phyloP scores from a whole-genome alignment of 495 filamentous ascomycete genomes.

The Aspergillus cavernicola region DNA sequence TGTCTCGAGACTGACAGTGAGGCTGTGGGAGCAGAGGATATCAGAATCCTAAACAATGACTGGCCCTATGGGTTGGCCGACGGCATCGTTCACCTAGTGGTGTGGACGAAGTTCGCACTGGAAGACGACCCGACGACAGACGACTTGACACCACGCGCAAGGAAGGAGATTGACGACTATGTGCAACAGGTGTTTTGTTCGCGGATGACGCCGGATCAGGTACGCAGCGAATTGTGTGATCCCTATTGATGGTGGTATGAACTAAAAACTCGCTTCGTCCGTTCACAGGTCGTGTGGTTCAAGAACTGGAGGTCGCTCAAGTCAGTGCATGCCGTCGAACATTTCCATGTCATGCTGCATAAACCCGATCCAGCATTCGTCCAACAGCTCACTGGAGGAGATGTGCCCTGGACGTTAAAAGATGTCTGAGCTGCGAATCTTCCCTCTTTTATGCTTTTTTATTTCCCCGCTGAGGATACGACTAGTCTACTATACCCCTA shows the following conservation, averaged over 20 bases:
- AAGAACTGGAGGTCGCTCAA: conserved; percentile 84
- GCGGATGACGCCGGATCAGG: conserved; percentile 43
- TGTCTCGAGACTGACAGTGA: conserved; percentile 1
- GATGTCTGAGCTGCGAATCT: conserved; percentile 14
- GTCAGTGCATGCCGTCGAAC: conserved; percentile 81
- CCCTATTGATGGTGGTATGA: not conserved
- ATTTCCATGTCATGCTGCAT: conserved; percentile 89
- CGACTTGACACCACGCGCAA: conserved; percentile 60
- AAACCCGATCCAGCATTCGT: conserved; percentile 68
- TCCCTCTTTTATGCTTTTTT: not conserved
- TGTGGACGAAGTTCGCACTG: conserved; percentile 88
- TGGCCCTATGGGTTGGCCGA: conserved; percentile 84
- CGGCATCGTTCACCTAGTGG: conserved; percentile 74
- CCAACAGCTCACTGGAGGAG: conserved; percentile 66
- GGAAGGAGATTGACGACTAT: conserved; percentile 62
- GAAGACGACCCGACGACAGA: conserved; percentile 61
- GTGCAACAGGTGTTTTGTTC: conserved; percentile 60
- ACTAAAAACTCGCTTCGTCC: not conserved
- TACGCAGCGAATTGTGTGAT: conserved; percentile 12
- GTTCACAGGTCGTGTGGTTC: conserved; percentile 72
- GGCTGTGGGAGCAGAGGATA: conserved; percentile 50
- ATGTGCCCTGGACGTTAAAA: conserved; percentile 55
- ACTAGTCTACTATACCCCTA: conserved; percentile 5
- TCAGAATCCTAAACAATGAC: conserved; percentile 79
- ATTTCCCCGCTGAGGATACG: not conserved